Evolutionary conservation across 2,329 filamentous ascomycete genomes (phyloP), one percentile per base, ranked within the genome.

Genomic region (Curvularia sp.): DNA sequence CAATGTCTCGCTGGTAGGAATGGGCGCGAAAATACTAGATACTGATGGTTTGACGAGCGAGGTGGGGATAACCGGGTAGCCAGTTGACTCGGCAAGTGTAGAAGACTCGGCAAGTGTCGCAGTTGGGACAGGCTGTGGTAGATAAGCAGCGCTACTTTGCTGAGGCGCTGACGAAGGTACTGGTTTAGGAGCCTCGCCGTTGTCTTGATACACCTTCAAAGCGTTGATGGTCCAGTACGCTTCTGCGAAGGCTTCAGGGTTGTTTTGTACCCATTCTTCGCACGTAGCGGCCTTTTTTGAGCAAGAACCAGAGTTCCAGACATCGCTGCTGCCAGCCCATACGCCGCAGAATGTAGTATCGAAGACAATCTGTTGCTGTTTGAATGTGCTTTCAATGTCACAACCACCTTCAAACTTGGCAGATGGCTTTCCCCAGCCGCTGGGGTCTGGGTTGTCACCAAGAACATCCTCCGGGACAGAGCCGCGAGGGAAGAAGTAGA

Each of bases 301-400:
- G 75, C 90, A 93, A 42, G 84, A 82, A 59, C 87, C 82, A 30
- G 75, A 70, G 48, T 71, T 69, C 89, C 90, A 96, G 32, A 88
- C 86, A 41, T 80, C 74, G 23, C 91, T 91, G 2, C 39, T 56
- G n/a, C 67, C 67, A 7, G 93, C 93, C 93, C 93, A 97, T 71
- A 89, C 86, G 19, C 93, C 93, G 77, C 93, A 97, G 75, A 96
- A 92, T 5, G 90, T 90, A 0, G 88, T 95, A 78, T 94, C 87
- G 76, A 95, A 88, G 63, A 94, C 85, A 63, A 97, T 87, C 67
- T 89, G 85, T 80, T 96, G 85, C 59, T 89, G 78, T 59, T 80
- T 80, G 80, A 97, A 96, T 76, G 89, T 84, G 1, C 78, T 64
- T 59, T 87, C 81, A 63, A 96, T 89, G 67, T 93, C 80, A 78